A percentile compares a stretch with the other conserved stretches of the same genome.
phyloP scores from a whole-genome alignment of 495 filamentous ascomycete species.

The Cercophora sp. region DNA sequence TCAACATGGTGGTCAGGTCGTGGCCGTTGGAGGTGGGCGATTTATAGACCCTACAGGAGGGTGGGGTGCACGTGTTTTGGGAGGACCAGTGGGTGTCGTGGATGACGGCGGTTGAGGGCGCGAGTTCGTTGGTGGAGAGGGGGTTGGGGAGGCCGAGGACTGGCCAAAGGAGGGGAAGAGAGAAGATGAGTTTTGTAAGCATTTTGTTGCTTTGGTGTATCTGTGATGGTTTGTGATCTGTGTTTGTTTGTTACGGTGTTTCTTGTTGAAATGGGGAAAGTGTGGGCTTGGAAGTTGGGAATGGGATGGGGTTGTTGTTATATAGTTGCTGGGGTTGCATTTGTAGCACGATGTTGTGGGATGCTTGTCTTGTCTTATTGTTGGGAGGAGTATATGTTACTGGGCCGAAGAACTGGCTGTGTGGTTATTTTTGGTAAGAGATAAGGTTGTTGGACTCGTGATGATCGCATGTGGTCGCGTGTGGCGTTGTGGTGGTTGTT shows the following conservation, averaged over 20 bases:
- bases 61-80: conserved; percentile 10
- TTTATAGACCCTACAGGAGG: neutral
- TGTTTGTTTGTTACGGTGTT: neutral
- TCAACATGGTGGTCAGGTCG: conserved; percentile 13
- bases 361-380: no score
- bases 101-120: conserved; percentile 5
- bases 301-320: no score
- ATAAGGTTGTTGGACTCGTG: no score
- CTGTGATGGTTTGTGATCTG: neutral
- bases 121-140: conserved; percentile 5
- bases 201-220: neutral
- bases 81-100: conserved; percentile 10
- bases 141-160: neutral
- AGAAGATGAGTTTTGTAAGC: conserved; percentile 2
- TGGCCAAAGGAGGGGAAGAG: neutral
- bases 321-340: no score
- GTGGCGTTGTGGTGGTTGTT: no score
- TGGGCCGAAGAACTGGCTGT: no score
- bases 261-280: neutral
- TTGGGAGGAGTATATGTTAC: no score
- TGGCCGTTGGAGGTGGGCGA: neutral
- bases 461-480: no score
- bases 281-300: no score
- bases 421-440: no score
- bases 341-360: no score